Conservation (phyloP, 2,329 filamentous ascomycete genomes). For the Aspergillus ustus region DNA sequence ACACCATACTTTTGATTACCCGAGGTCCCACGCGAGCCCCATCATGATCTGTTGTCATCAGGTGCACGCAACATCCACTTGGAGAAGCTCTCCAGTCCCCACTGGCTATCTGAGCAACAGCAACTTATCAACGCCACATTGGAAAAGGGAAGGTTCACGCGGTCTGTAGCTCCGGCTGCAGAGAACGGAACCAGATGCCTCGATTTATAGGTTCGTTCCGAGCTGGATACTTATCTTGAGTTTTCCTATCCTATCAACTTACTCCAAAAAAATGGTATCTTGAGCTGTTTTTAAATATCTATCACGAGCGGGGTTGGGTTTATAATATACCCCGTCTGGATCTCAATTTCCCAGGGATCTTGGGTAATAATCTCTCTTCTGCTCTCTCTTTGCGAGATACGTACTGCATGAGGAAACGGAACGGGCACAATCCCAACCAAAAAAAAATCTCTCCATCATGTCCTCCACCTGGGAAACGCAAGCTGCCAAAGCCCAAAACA, state of each 20-base stretch:
- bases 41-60: not conserved
- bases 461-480: conserved; percentile 35
- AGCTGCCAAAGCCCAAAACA: conserved; percentile 39
- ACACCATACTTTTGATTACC: not conserved
- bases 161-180: not conserved
- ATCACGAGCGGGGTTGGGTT: not conserved
- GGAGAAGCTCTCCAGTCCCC: not conserved
- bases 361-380: not conserved
- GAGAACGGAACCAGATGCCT: not conserved
- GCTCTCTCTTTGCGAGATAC: not conserved
- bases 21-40: not conserved
- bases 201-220: not conserved
- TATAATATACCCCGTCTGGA: not conserved
- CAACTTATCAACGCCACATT: not conserved
- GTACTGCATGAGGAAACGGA: not conserved
- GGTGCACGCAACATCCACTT: not conserved
- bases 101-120: not conserved
- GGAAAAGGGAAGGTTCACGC: not conserved
- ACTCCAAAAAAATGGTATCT: not conserved
- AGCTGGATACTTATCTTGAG: not conserved
- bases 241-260: not conserved
- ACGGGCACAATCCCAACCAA: not conserved
- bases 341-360: not conserved
- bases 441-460: conserved; percentile 22
- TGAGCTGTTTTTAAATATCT: not conserved